Evolutionary conservation across 768 basidiomycete species (phyloP).

Genomic region (Strobilomyces confusus): DNA sequence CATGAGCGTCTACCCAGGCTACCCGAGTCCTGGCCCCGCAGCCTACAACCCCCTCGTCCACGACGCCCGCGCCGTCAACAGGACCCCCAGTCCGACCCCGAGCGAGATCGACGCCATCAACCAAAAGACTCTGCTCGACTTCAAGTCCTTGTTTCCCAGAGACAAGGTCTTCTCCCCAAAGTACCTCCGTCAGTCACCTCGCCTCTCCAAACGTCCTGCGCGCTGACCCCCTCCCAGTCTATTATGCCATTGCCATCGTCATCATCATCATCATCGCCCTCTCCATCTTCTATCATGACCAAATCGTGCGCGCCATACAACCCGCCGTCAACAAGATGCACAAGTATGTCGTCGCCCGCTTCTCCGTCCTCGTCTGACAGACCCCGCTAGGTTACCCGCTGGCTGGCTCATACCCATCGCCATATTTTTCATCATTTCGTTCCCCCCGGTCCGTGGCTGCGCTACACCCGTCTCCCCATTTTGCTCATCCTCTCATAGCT

Average conservation of each 20-base stretch:
- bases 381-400: constrained; percentile 38
- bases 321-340: constrained; percentile 47
- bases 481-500: constrained; percentile 41
- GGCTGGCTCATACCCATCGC: constrained; percentile 81
- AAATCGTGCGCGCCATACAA: constrained; percentile 47
- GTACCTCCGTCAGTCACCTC: constrained; percentile 51
- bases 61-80: constrained; percentile 18
- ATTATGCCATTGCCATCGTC: constrained; percentile 48
- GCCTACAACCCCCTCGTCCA: constrained; percentile 12
- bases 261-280: constrained; percentile 48
- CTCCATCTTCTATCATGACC: constrained; percentile 58
- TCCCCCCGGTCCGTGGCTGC: constrained; percentile 60
- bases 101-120: constrained; percentile 49
- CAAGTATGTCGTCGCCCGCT: constrained; percentile 23
- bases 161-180: constrained; percentile 54
- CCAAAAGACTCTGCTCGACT: constrained; percentile 41
- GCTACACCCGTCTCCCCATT: background rate
- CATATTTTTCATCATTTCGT: constrained; percentile 79
- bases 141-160: constrained; percentile 39
- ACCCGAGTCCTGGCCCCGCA: constrained; percentile 5
- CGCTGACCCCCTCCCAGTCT: constrained; percentile 29
- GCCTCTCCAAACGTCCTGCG: background rate
- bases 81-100: constrained; percentile 64
- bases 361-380: background rate
- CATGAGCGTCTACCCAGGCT: constrained; percentile 19